Evolutionary conservation across 1,284 basidiomycete genomes (phyloP), one percentile per base, ranked within the genome.

Genomic region (Ustilago hordei): DNA sequence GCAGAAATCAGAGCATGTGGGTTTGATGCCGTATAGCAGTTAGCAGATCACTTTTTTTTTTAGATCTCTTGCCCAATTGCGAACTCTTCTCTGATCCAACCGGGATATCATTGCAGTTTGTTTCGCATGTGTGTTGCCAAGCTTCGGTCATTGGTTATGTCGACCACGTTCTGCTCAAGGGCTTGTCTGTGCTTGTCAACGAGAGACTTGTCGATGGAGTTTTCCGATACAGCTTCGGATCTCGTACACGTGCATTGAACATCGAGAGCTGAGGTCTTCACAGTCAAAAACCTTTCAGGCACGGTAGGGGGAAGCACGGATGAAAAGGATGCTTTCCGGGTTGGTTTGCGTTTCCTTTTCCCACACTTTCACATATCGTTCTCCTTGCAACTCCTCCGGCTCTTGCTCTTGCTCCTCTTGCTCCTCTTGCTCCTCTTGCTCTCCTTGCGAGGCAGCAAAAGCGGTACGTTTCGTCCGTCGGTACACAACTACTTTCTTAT

Each of bases 291-390:
- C 23, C 31, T 56, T 23, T 15, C 6, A n/a, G 28, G 39, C 34
- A 55, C 9, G 15, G 5, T 31, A 48, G 6, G 63, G 6, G 1
- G 57, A 63, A 31, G 73, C 75, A 2, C 66, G 66, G 3, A 83
- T 58, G 31, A 84, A 84, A 1, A 83, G 55, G n/a, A 84, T 63
- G n/a, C 80, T 67, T 55, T 84, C 81, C 4, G 83, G 83, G 32
- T 84, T 84, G 17, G 64, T 71, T 19, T 63, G 54, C 38, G 78
- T 83, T 31, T 75, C 69, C 55, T 78, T 66, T 64, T 79, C 78
- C 11, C 71, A 67, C 35, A 71, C 78, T 41, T 78, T 72, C 43
- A 63, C 63, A 55, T 64, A 79, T n/a, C 65, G 55, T 9, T 61
- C 65, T 1, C 55, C 64, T 28, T 67, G 34, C 41, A 70, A n/a